phyloP scores from a whole-genome alignment of 176 grass and related monocot genomes.

The Phragmites australis region DNA sequence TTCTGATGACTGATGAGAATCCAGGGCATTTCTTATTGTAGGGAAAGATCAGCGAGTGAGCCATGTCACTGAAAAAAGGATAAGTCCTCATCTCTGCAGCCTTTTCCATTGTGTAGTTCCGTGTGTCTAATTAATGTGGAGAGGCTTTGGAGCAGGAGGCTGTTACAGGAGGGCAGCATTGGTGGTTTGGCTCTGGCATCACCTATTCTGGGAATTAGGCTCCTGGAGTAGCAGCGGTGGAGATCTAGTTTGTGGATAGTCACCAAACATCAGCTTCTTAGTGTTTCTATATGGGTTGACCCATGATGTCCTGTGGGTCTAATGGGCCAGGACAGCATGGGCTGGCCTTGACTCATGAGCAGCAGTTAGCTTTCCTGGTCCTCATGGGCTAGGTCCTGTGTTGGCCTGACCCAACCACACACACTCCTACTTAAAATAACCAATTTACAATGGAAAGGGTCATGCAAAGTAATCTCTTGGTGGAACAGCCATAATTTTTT shows the following conservation, averaged over 20 bases:
- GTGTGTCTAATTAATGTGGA: not conserved
- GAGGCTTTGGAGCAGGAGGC: not conserved
- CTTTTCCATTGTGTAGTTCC: not conserved
- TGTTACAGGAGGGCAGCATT: not conserved
- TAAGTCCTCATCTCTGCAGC: not conserved
- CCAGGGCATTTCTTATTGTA: not conserved
- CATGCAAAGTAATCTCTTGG: not conserved
- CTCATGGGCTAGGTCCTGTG: not conserved
- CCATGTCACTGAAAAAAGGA: not conserved
- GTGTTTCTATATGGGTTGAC: not conserved
- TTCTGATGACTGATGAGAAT: not conserved
- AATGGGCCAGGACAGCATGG: not conserved
- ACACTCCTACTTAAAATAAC: not conserved
- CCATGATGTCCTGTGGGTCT: not conserved
- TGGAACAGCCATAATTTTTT: not conserved
- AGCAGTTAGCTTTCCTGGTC: not conserved
- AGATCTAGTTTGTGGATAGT: not conserved
- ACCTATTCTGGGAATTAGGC: not conserved
- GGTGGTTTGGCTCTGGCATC: not conserved
- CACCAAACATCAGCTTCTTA: not conserved
- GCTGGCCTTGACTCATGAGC: not conserved
- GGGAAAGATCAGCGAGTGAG: not conserved
- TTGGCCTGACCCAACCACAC: not conserved
- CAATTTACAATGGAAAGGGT: not conserved
- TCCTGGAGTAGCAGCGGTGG: not conserved